Percentiles rank a stretch among this genome's conserved stretches.
These are phyloP conservation scores for Dothideomycetidae sp. DNA, from an alignment of 2,329 filamentous ascomycete genomes.

Conservation along the genomic window DNA sequence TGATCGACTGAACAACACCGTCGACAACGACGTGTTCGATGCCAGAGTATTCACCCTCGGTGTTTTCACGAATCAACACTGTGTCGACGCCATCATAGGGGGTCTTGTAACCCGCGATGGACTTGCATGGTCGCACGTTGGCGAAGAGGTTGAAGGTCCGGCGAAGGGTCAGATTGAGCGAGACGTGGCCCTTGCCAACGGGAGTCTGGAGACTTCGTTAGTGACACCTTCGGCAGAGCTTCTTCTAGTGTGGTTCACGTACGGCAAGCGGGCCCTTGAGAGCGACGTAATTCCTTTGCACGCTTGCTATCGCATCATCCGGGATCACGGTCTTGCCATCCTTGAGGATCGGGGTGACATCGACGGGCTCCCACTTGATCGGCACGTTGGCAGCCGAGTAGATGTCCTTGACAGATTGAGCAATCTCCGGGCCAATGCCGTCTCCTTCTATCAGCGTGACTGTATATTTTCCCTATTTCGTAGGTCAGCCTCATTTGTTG, in stretches of 20 bases:
- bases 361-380: constrained; percentile 92
- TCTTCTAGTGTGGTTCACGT: constrained; percentile 26
- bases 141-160: constrained; percentile 99
- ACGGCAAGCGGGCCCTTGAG: constrained; percentile 95
- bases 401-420: constrained; percentile 97
- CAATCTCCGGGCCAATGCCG: constrained; percentile 95
- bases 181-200: constrained; percentile 97
- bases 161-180: constrained; percentile 94
- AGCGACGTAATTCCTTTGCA: constrained; percentile 90
- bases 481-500: neutral
- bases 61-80: constrained; percentile 97
- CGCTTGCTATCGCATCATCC: constrained; percentile 80
- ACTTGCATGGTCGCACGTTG: constrained; percentile 95
- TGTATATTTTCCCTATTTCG: constrained; percentile 70
- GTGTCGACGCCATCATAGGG: constrained; percentile 96
- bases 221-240: neutral
- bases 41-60: constrained; percentile 97
- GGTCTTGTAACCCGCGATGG: constrained; percentile 94
- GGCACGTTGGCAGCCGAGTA: constrained; percentile 92
- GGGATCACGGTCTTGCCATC: constrained; percentile 94
- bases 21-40: constrained; percentile 98
- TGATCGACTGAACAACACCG: constrained; percentile 97
- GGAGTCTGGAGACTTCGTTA: constrained; percentile 61
- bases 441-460: constrained; percentile 98
- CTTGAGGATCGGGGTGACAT: constrained; percentile 86